Evolutionary conservation across 768 basidiomycete genomes (phyloP).

Genomic region (Lentinula boryana): DNA sequence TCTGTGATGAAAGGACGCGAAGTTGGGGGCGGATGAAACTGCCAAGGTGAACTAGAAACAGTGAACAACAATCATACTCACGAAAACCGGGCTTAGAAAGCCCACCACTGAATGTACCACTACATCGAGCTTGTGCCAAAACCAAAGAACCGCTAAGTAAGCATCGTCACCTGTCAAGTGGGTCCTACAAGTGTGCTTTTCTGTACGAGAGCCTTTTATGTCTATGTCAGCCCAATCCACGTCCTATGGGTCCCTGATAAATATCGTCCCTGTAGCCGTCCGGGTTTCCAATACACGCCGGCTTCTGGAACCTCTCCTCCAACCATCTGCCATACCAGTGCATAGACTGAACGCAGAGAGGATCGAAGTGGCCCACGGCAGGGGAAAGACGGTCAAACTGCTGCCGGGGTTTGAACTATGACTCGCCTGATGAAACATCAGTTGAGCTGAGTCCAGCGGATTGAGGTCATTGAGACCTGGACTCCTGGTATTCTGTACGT

Average conservation of each 20-base stretch:
- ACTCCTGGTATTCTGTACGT: constrained; percentile 1
- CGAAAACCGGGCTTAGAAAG: neutral
- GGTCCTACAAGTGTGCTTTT: neutral
- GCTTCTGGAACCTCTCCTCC: constrained; percentile 6
- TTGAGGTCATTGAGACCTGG: neutral
- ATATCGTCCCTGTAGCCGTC: constrained; percentile 1
- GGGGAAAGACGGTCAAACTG: neutral
- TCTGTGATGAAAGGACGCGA: constrained; percentile 3
- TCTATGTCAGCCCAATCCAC: neutral
- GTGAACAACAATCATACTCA: neutral
- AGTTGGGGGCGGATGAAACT: constrained; percentile 4
- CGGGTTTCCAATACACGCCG: neutral
- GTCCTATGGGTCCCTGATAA: constrained; percentile 1
- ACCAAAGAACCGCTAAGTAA: neutral
- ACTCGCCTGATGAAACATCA: neutral
- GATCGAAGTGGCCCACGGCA: constrained; percentile 5
- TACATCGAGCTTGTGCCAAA: constrained; percentile 1
- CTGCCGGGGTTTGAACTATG: constrained; percentile 6
- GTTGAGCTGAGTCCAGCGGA: neutral
- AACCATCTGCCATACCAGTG: neutral
- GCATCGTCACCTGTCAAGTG: neutral
- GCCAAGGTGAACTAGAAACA: neutral
- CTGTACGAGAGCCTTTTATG: constrained; percentile 3
- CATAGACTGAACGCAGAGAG: neutral
- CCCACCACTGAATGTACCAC: neutral